Conservation (phyloP, 1,139 yeast genomes). For the Candida labiduridarum region DNA sequence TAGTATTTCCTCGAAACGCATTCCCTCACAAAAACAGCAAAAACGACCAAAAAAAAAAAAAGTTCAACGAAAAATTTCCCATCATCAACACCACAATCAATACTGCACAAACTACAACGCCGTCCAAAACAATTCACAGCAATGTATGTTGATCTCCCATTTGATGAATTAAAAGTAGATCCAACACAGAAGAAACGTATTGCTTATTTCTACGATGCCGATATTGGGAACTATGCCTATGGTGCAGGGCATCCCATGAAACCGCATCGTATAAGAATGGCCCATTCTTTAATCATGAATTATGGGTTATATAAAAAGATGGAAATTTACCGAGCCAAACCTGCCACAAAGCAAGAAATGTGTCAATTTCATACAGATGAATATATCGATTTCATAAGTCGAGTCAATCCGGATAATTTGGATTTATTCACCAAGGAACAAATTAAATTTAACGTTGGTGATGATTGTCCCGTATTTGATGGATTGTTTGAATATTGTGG, state of each 20-base stretch:
- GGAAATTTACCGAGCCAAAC: slow-evolving; percentile 96
- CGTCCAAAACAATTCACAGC: not conserved
- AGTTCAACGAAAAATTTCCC: slow-evolving; percentile 2
- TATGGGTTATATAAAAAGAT: slow-evolving; percentile 94
- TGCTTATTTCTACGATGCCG: slow-evolving; percentile 61
- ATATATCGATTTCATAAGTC: slow-evolving; percentile 87
- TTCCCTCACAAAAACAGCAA: not conserved
- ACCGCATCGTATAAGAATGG: slow-evolving; percentile 98
- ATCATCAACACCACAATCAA: not conserved
- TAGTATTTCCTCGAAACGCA: not conserved
- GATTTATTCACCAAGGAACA: slow-evolving; percentile 92
- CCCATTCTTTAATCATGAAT: slow-evolving; percentile 95
- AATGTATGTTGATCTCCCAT: slow-evolving; percentile 49
- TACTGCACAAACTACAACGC: not conserved
- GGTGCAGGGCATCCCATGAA: slow-evolving; percentile 99
- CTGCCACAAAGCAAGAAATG: slow-evolving; percentile 98
- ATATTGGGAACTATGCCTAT: slow-evolving; percentile 96
- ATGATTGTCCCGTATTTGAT: slow-evolving; percentile 97
- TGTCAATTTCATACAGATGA: slow-evolving; percentile 98
- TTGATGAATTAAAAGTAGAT: slow-evolving; percentile 48
- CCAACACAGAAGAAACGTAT: slow-evolving; percentile 43
- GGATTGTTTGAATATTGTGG: slow-evolving; percentile 89
- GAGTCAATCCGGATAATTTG: slow-evolving; percentile 94
- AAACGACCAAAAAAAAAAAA: not conserved
- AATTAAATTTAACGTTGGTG: slow-evolving; percentile 94